Conservation (phyloP, 75 land plant genomes). For the Cryptomeria japonica region DNA sequence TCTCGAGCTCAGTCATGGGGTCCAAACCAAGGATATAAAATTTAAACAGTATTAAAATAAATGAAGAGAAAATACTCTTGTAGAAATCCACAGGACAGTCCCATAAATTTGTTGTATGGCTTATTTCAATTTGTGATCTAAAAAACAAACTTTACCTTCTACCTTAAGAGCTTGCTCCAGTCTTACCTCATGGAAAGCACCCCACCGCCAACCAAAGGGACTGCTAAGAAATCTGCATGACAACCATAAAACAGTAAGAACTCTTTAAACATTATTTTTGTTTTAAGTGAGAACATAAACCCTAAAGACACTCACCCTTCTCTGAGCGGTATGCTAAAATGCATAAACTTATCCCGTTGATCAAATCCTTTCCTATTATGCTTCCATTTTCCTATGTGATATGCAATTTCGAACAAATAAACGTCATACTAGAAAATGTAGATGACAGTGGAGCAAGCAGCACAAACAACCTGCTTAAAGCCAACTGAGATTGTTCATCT, state of each 20-base stretch:
- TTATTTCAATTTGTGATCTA: too few relatives aligned
- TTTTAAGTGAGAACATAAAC: neutral
- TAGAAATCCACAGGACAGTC: too few relatives aligned
- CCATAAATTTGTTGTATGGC: too few relatives aligned
- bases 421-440: neutral
- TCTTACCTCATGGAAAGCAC: slow-evolving; percentile 42
- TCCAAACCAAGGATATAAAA: too few relatives aligned
- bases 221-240: slow-evolving; percentile 37
- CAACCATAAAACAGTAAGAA: neutral
- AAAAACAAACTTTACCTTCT: neutral
- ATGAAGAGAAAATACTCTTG: too few relatives aligned
- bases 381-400: slow-evolving; percentile 32
- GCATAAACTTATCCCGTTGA: slow-evolving; percentile 25
- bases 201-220: slow-evolving; percentile 48
- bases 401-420: neutral
- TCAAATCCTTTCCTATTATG: slow-evolving; percentile 32
- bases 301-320: slow-evolving; percentile 16
- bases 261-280: neutral
- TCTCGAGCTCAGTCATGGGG: too few relatives aligned
- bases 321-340: slow-evolving; percentile 25
- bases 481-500: neutral
- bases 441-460: neutral
- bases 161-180: neutral
- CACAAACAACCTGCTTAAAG: neutral
- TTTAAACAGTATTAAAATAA: too few relatives aligned